A percentile compares a stretch with the other conserved stretches of the same genome.
phyloP scores from a whole-genome alignment of 257 asterid species.

The Penstemon davidsonii region DNA sequence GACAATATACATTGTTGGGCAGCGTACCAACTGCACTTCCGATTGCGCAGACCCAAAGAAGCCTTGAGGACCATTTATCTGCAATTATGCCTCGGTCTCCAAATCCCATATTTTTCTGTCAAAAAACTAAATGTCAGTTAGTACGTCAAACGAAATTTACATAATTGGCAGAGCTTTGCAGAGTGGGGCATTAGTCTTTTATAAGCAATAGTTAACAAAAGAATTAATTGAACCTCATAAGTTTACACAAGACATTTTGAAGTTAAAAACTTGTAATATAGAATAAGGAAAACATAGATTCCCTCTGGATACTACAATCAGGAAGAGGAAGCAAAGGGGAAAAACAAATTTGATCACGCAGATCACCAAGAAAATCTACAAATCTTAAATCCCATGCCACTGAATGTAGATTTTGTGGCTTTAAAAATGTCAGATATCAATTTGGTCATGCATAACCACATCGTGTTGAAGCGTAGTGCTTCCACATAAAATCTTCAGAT shows the following conservation, averaged over 20 bases:
- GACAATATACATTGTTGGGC: neutral
- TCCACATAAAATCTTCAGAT: neutral
- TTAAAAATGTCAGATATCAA: neutral
- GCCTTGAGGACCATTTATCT: conserved; percentile 82
- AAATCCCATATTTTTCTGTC: conserved; percentile 64
- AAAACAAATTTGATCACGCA: too few species aligned
- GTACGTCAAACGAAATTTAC: neutral
- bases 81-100: conserved; percentile 73
- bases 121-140: conserved; percentile 16
- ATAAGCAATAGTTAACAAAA: neutral
- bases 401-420: neutral
- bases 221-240: neutral
- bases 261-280: neutral
- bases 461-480: neutral
- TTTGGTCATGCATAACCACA: neutral
- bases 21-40: conserved; percentile 85
- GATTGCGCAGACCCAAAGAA: conserved; percentile 82
- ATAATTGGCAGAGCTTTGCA: neutral
- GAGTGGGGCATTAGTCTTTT: neutral
- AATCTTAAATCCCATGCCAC: neutral
- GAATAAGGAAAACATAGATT: neutral
- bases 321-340: too few species aligned
- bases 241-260: too few species aligned
- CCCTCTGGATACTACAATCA: neutral
- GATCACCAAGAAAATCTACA: neutral